A percentile compares a stretch with the other conserved stretches of the same genome.
Evolutionary conservation across 139 green algal genomes (phyloP).

Genomic region (Chlorella vulgaris): DNA sequence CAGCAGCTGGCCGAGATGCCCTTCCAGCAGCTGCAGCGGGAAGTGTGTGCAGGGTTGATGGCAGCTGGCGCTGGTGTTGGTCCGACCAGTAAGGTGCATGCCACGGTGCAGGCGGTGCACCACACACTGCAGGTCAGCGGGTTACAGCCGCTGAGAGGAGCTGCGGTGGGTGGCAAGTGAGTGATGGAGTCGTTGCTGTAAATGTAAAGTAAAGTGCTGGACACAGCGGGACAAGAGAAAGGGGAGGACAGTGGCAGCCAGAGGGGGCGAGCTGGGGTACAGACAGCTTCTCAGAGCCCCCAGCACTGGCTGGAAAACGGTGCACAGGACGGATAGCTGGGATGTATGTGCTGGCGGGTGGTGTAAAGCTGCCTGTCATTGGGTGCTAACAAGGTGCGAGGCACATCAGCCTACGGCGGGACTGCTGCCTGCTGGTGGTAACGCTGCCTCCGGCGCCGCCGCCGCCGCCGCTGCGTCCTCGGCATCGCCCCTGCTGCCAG

Average conservation of each 20-base stretch:
- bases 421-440: neutral
- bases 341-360: too few species aligned
- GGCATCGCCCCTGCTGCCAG: neutral
- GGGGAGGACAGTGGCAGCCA: neutral
- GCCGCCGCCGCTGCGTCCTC: neutral
- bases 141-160: conserved; percentile 9
- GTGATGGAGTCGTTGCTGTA: neutral
- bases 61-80: neutral
- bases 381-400: too few species aligned
- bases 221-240: too few species aligned
- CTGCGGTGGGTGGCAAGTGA: neutral
- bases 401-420: too few species aligned
- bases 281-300: too few species aligned
- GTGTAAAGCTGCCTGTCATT: too few species aligned
- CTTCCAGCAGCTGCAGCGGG: conserved; percentile 27
- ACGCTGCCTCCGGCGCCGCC: neutral
- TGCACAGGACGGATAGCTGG: too few species aligned
- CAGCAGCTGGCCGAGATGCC: conserved; percentile 3
- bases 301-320: too few species aligned
- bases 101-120: neutral
- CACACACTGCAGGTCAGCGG: neutral
- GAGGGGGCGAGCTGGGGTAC: neutral
- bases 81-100: neutral
- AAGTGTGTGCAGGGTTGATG: neutral
- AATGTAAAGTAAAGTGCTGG: neutral